Conservation (phyloP, 192 early-diverging fungal species). For the Phycomyces blakesleeanus region DNA sequence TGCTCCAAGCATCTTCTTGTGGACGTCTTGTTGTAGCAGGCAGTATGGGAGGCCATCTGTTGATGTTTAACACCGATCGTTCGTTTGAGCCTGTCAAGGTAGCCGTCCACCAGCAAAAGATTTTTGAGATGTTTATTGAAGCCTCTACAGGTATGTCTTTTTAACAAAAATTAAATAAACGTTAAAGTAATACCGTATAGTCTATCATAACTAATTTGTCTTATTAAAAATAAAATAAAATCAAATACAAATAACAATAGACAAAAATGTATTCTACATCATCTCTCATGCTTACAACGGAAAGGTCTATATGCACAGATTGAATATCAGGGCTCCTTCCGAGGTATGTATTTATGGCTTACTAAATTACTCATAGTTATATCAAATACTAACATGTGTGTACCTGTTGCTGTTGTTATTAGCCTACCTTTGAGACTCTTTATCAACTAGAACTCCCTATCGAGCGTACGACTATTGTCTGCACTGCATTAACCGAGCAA, state of each 20-base stretch:
- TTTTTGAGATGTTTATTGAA: conserved; percentile 39
- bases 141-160: conserved; percentile 23
- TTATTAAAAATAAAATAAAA: too few relatives aligned
- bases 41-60: conserved; percentile 49
- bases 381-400: neutral
- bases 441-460: conserved; percentile 28
- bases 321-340: conserved; percentile 21
- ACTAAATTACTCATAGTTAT: too few relatives aligned
- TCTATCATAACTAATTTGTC: too few relatives aligned
- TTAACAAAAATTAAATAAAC: too few relatives aligned
- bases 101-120: conserved; percentile 39
- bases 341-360: too few relatives aligned
- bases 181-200: too few relatives aligned
- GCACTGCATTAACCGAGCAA: conserved; percentile 14
- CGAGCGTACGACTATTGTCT: conserved; percentile 29
- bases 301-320: conserved; percentile 27
- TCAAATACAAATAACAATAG: too few relatives aligned
- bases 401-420: neutral
- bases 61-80: conserved; percentile 41
- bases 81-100: conserved; percentile 44
- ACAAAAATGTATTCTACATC: conserved; percentile 30
- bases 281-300: conserved; percentile 32
- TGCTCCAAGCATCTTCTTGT: conserved; percentile 48
- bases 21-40: conserved; percentile 53
- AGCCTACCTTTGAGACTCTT: conserved; percentile 21